phyloP scores from a whole-genome alignment of 306 rosid genomes.

The Macrotyloma uniflorum region DNA sequence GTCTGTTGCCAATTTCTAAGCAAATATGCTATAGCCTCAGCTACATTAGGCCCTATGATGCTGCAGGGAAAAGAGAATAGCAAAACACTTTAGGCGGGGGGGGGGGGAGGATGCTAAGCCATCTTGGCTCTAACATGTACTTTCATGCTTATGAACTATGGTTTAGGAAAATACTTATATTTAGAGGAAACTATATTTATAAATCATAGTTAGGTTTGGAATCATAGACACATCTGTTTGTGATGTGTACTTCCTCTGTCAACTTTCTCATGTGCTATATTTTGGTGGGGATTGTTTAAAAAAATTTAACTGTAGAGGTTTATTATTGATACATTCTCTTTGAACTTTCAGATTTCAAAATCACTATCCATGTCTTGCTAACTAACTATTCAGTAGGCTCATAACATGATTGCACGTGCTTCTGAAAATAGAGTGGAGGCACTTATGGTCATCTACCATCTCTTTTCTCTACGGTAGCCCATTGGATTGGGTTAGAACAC shows the following conservation, averaged over 20 bases:
- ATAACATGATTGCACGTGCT: conserved; percentile 1
- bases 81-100: not conserved
- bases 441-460: conserved; percentile 3
- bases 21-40: conserved; percentile 1
- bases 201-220: not conserved
- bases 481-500: not conserved
- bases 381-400: conserved; percentile 1
- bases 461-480: conserved; percentile 18
- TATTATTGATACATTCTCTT: not conserved
- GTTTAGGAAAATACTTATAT: not conserved
- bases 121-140: not conserved
- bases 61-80: not conserved
- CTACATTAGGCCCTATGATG: conserved; percentile 18
- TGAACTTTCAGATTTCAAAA: not conserved
- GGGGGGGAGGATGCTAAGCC: not conserved
- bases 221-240: not conserved
- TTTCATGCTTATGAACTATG: conserved; percentile 14
- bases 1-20: not conserved
- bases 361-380: not conserved
- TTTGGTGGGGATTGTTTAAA: not conserved
- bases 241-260: not conserved
- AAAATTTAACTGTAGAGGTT: not conserved
- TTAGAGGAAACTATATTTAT: conserved; percentile 10
- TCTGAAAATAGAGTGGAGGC: not conserved
- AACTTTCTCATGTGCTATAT: not conserved